phyloP scores from a whole-genome alignment of 2,329 filamentous ascomycete species.

The Diaporthe ilicicola region DNA sequence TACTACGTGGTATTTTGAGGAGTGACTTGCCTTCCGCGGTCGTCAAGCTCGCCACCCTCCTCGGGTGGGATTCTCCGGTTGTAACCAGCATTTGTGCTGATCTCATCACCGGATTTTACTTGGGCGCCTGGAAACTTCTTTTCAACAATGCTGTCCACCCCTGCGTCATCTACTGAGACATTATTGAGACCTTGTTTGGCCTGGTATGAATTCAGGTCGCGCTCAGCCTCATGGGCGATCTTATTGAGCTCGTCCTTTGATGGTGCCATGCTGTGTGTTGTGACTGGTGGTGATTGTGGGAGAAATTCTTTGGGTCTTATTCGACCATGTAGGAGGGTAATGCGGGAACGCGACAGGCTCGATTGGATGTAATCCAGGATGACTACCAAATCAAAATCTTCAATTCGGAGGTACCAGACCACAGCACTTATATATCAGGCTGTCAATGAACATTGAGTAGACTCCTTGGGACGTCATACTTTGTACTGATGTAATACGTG shows the following conservation, averaged over 20 bases:
- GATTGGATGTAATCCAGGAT: too few relatives aligned
- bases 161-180: constrained; percentile 50
- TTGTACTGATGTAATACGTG: constrained; percentile 14
- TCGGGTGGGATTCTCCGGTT: constrained; percentile 55
- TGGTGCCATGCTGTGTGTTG: constrained; percentile 27
- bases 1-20: background rate
- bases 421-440: background rate
- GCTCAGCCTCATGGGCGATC: constrained; percentile 56
- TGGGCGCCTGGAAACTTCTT: constrained; percentile 53
- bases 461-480: constrained; percentile 16
- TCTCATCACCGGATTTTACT: constrained; percentile 50
- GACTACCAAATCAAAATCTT: background rate
- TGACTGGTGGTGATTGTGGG: background rate
- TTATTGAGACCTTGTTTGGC: constrained; percentile 55
- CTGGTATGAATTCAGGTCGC: constrained; percentile 57
- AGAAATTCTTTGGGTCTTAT: background rate
- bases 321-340: background rate
- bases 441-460: background rate
- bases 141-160: constrained; percentile 52
- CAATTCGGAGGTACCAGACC: background rate
- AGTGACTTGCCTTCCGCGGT: constrained; percentile 52
- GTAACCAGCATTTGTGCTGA: constrained; percentile 55
- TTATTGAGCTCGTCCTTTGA: constrained; percentile 48
- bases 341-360: background rate
- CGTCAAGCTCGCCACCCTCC: constrained; percentile 55